These are phyloP conservation scores for Sporothrix globosa DNA, from an alignment of 2,329 filamentous ascomycete genomes.

Conservation along the genomic window DNA sequence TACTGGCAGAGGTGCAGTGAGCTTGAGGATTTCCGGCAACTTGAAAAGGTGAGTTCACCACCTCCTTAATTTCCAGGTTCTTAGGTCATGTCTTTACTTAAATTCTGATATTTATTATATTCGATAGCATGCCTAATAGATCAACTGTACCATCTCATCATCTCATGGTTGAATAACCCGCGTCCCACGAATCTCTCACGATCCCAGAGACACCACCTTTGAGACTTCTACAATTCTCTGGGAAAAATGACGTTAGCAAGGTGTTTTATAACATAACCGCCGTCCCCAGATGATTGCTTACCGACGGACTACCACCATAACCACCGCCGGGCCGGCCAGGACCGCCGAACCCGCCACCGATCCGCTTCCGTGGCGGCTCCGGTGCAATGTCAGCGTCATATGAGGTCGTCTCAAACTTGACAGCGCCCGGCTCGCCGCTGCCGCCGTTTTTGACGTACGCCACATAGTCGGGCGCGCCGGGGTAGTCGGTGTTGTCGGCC, in stretches of 20 bases:
- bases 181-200: background rate
- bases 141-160: background rate
- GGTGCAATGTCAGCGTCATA: constrained; percentile 21
- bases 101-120: background rate
- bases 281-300: background rate
- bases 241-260: background rate
- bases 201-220: constrained; percentile 14
- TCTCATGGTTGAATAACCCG: background rate
- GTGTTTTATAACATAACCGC: background rate
- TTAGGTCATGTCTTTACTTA: background rate
- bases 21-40: no score
- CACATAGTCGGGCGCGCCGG: constrained; percentile 51
- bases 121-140: background rate
- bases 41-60: background rate
- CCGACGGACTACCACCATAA: background rate
- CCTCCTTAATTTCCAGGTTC: background rate
- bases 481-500: constrained; percentile 50
- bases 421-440: constrained; percentile 32
- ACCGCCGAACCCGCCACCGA: background rate
- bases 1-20: no score
- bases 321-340: background rate
- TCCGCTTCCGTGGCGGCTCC: background rate
- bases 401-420: constrained; percentile 40
- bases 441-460: constrained; percentile 45
- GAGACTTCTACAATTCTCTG: constrained; percentile 10